These are phyloP conservation scores for Hypoxylon cercidicola DNA, from an alignment of 495 filamentous ascomycete species.

Conservation along the genomic window DNA sequence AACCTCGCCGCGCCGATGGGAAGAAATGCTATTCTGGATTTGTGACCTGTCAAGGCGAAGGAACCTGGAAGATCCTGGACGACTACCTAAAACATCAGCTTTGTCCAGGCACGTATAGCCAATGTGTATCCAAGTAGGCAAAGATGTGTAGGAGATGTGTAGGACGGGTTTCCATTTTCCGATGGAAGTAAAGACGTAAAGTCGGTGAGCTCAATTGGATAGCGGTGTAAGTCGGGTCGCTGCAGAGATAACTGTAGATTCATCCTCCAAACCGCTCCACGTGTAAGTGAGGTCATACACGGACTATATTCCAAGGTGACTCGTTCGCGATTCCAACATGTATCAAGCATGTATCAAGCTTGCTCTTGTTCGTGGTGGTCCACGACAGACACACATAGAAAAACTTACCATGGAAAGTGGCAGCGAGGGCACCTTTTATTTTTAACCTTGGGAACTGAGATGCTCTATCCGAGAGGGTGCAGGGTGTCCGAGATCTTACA, in stretches of 20 bases:
- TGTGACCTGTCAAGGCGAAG: constrained; percentile 30
- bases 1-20: constrained; percentile 11
- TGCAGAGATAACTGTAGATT: constrained; percentile 12
- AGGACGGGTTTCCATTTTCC: neutral
- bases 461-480: constrained; percentile 7
- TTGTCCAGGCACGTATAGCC: constrained; percentile 13
- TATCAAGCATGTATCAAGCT: neutral
- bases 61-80: constrained; percentile 33
- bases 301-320: constrained; percentile 3
- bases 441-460: neutral
- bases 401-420: neutral
- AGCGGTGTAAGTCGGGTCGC: constrained; percentile 27
- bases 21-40: constrained; percentile 38
- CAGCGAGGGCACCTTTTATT: neutral
- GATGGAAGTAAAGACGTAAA: constrained; percentile 1
- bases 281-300: constrained; percentile 41
- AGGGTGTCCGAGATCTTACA: constrained; percentile 12
- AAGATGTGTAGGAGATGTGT: neutral
- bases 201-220: constrained; percentile 37
- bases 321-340: constrained; percentile 9
- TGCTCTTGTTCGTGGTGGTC: neutral
- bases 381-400: neutral
- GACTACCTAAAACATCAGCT: constrained; percentile 13
- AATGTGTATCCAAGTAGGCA: constrained; percentile 2
- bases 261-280: constrained; percentile 33